These are phyloP conservation scores for Sugiyamaella paludigena DNA, from an alignment of 1,139 yeast genomes.

Conservation along the genomic window DNA sequence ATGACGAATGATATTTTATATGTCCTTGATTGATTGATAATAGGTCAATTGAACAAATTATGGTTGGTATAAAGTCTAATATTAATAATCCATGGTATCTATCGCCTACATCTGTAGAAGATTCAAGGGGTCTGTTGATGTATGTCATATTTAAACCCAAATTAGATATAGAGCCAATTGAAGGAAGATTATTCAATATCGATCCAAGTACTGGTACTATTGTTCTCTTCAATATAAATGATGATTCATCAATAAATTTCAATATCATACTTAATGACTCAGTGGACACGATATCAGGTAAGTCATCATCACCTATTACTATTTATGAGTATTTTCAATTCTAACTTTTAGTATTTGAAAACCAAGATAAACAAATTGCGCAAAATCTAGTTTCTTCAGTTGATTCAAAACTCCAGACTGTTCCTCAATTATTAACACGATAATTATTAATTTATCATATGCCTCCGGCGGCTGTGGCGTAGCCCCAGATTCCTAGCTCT, in stretches of 20 bases:
- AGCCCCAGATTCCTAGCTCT: too few relatives aligned
- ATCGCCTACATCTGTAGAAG: neutral
- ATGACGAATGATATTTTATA: too few relatives aligned
- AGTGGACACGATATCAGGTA: slow-evolving; percentile 10
- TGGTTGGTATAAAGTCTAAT: too few relatives aligned
- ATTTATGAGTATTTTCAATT: slow-evolving; percentile 1
- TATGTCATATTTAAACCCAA: slow-evolving; percentile 1
- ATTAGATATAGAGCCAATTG: slow-evolving; percentile 17
- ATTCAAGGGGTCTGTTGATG: slow-evolving; percentile 6
- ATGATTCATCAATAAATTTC: neutral
- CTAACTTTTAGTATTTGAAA: slow-evolving; percentile 3
- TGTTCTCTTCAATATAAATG: slow-evolving; percentile 12
- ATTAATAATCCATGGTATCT: neutral
- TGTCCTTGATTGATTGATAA: too few relatives aligned
- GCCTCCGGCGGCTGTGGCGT: too few relatives aligned
- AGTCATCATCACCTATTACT: neutral
- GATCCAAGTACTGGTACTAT: slow-evolving; percentile 26
- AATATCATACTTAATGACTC: slow-evolving; percentile 3
- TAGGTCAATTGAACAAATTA: too few relatives aligned
- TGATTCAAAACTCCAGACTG: slow-evolving; percentile 5
- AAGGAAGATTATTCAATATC: slow-evolving; percentile 24
- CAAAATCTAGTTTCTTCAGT: neutral
- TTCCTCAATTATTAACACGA: neutral
- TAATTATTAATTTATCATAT: too few relatives aligned
- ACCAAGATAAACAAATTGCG: slow-evolving; percentile 6